Evolutionary conservation across 108 stramenopile species (phyloP), one percentile per base, ranked within the genome.

Genomic region (Cyclotella distinguenda): DNA sequence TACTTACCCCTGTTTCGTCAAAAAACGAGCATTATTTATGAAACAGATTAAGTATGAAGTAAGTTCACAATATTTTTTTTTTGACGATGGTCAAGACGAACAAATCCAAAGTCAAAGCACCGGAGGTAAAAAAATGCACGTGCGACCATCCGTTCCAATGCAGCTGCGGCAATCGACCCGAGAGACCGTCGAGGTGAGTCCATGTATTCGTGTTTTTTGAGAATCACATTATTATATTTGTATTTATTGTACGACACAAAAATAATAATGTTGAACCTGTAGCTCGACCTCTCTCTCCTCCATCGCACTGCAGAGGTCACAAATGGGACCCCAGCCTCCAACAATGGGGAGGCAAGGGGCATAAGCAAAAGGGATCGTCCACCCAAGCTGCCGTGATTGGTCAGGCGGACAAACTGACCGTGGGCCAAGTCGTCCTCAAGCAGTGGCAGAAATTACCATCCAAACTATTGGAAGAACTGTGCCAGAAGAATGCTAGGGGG

Each of bases 361-460:
- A 93, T 79, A 89, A 87, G 51, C 88, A 90, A 79, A 88, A 87
- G 68, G 94, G 90, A 2, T 87, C 74, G 8, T 82, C 87, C 1
- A 83, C 86, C 44, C 88, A 88, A 69, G 68, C 74, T 10, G 70
- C 86, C 7, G 31, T 49, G 10, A 60, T 80, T 3, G 80, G 77
- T 11, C 55, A 73, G 33, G 72, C 77, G 38, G 86, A 81, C 4
- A 75, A 79, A 40, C 73, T 88, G 1, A 92, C 43, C 7, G 60
- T 82, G 6, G 97, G 95, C 11, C 66, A 89, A 31, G 86, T 85
- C 19, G 66, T 60, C 15, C 52, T 95, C 2, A 89, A 90, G 54
- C 84, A 89, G 70, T 94, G 94, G 91, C 92, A 96, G 78, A 73
- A 80, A 40, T 57, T 95, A 25, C 97, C 97, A 4, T 82, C 82